Percentiles rank a stretch among this genome's conserved stretches.
phyloP scores from a whole-genome alignment of 139 green algal species.

The Chlorella sorokiniana region DNA sequence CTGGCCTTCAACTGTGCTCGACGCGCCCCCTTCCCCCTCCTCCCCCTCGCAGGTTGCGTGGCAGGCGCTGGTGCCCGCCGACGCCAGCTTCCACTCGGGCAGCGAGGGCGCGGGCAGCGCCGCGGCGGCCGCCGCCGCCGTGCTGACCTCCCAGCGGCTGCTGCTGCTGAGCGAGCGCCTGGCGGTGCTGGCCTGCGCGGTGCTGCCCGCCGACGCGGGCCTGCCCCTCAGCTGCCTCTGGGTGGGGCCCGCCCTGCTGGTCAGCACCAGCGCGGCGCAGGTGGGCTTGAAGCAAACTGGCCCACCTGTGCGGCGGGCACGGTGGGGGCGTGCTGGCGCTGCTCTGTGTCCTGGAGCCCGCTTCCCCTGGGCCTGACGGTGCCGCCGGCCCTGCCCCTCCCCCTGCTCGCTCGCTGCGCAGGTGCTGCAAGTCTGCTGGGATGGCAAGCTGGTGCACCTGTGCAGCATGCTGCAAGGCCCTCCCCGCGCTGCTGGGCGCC shows the following conservation, averaged over 20 bases:
- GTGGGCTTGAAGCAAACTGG: neutral
- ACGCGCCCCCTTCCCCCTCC: too few species aligned
- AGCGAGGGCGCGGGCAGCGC: conserved; percentile 17
- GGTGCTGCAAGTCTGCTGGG: conserved; percentile 53
- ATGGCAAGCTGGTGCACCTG: conserved; percentile 45
- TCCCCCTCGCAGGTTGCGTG: conserved; percentile 47
- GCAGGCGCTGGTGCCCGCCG: conserved; percentile 51
- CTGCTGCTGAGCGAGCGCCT: conserved; percentile 51
- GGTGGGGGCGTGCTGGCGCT: neutral
- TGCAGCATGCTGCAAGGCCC: conserved; percentile 42
- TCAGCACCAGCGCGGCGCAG: conserved; percentile 43
- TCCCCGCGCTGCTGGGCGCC: conserved; percentile 41
- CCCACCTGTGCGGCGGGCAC: neutral
- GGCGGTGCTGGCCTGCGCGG: conserved; percentile 28
- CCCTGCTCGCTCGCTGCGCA: conserved; percentile 2
- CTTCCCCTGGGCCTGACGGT: neutral
- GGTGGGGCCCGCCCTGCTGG: conserved; percentile 58
- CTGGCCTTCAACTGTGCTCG: too few species aligned
- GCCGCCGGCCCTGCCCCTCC: neutral
- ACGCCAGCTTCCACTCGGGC: conserved; percentile 30
- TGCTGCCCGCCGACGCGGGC: neutral
- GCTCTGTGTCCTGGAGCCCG: neutral
- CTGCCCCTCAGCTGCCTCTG: conserved; percentile 50
- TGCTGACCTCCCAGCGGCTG: conserved; percentile 52
- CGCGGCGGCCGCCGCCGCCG: conserved; percentile 24